Conservation (phyloP, 2,329 filamentous ascomycete species). For the Xylariaceae sp. region DNA sequence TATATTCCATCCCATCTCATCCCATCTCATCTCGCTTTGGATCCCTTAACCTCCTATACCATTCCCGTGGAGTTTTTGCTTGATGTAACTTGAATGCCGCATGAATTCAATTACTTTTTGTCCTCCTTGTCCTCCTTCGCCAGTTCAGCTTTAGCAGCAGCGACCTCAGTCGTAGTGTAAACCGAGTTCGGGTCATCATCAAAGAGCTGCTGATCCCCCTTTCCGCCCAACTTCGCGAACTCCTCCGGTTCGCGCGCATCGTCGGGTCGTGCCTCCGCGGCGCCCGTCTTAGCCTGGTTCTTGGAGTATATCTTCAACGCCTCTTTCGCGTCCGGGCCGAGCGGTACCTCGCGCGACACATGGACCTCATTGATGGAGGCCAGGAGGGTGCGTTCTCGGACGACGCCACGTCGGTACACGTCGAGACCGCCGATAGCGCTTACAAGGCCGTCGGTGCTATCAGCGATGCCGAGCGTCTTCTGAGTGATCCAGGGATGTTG, state of each 20-base stretch:
- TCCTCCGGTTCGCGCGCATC: slow-evolving; percentile 63
- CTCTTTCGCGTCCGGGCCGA: slow-evolving; percentile 52
- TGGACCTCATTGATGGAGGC: slow-evolving; percentile 72
- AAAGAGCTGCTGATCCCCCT: slow-evolving; percentile 76
- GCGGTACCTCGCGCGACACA: slow-evolving; percentile 46
- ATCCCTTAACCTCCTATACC: too few relatives aligned
- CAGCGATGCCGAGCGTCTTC: slow-evolving; percentile 56
- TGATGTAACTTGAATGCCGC: too few relatives aligned
- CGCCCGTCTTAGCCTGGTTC: slow-evolving; percentile 47
- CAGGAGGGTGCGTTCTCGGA: slow-evolving; percentile 79
- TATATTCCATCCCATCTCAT: neutral
- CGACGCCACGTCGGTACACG: slow-evolving; percentile 73
- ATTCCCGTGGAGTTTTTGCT: too few relatives aligned
- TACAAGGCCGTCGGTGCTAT: slow-evolving; percentile 89
- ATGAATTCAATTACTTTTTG: slow-evolving; percentile 15
- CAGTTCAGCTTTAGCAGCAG: slow-evolving; percentile 28
- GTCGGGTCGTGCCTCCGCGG: slow-evolving; percentile 61
- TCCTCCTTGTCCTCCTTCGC: slow-evolving; percentile 15
- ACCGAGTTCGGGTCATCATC: slow-evolving; percentile 54
- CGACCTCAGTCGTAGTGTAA: slow-evolving; percentile 42
- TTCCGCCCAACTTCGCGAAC: slow-evolving; percentile 80
- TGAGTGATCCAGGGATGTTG: slow-evolving; percentile 83
- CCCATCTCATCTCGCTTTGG: neutral
- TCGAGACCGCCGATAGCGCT: slow-evolving; percentile 79
- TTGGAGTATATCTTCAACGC: slow-evolving; percentile 71